Base-by-base conservation (phyloP, 140 eudicot species). In the Ambrosia hybrid region DNA sequence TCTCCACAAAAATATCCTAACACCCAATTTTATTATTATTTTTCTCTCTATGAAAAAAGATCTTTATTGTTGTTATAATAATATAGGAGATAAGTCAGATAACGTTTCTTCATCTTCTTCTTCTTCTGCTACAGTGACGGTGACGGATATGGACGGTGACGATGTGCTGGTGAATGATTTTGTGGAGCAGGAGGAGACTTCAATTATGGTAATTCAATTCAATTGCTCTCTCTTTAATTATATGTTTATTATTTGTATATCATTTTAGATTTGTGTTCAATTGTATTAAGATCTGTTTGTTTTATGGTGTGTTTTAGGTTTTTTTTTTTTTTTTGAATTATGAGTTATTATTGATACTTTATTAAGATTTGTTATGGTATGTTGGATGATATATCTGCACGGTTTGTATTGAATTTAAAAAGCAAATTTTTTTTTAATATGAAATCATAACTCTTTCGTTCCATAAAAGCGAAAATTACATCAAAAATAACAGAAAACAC, bases 151-250 rank as follows among this genome's bases (percentile, higher is more conserved):
- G 58, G 38, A 59, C 78, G 78, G 75, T 16, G 30, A 70, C 70
- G 65, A 65, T 45, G 62, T 30, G 51, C 39, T 66, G 38, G 49
- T 10, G 51, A 41, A 53, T 67, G 60, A 67, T 26, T 73, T 51
- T 38, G 75, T 73, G 70, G 79, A 73, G 71, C 79, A 73, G 67
- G 83, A 79, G 17, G 83, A 79, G 67, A 79, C 71, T 73, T 79
- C 83, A 79, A 79, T 67, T 73, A 67, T 73, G 83, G 83, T 79
- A 79, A 0, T 17, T 6, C 21, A 49, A 21, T 58, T 72, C 26
- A 21, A 21, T 21, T 21, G 4, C 51, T 26, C 58, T 58, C 49
- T 13, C 26, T 56, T 71, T 12, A 33, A 45, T 9, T 52, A 4
- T 66, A 9, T 45, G 38, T 68, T 68, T 48, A 7, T 70, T 1